Conservation (phyloP, 768 basidiomycete species). For the Tulasnella calospora region DNA sequence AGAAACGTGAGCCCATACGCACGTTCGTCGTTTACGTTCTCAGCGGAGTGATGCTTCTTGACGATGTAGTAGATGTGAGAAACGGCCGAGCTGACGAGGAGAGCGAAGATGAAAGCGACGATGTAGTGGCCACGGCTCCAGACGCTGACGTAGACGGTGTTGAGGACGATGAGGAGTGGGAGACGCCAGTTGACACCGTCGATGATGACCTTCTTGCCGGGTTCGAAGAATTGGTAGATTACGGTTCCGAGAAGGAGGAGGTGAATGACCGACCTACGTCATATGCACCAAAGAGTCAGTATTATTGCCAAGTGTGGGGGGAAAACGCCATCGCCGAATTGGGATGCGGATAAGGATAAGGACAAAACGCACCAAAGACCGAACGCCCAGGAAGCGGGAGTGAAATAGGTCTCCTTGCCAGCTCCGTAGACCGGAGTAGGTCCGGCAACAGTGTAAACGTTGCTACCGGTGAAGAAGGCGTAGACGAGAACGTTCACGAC, state of each 20-base stretch:
- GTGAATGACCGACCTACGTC: constrained; percentile 75
- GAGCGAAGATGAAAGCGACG: constrained; percentile 76
- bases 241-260: constrained; percentile 84
- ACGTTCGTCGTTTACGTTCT: constrained; percentile 62
- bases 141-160: constrained; percentile 82
- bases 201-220: constrained; percentile 71
- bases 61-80: constrained; percentile 92
- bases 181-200: constrained; percentile 91
- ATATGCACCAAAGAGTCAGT: constrained; percentile 28
- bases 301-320: background rate
- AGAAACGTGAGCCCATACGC: constrained; percentile 25
- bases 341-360: background rate
- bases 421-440: constrained; percentile 64
- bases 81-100: constrained; percentile 76
- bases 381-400: constrained; percentile 91
- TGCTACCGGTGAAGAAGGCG: constrained; percentile 65
- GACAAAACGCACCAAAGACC: constrained; percentile 64
- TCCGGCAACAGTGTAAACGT: constrained; percentile 64
- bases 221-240: constrained; percentile 80
- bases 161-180: constrained; percentile 79
- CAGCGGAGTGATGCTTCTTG: constrained; percentile 73
- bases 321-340: background rate
- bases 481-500: constrained; percentile 77
- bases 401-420: constrained; percentile 85
- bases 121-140: constrained; percentile 77